Conservation (phyloP, 768 basidiomycete genomes). For the Xerocomus brunneocitrinus region DNA sequence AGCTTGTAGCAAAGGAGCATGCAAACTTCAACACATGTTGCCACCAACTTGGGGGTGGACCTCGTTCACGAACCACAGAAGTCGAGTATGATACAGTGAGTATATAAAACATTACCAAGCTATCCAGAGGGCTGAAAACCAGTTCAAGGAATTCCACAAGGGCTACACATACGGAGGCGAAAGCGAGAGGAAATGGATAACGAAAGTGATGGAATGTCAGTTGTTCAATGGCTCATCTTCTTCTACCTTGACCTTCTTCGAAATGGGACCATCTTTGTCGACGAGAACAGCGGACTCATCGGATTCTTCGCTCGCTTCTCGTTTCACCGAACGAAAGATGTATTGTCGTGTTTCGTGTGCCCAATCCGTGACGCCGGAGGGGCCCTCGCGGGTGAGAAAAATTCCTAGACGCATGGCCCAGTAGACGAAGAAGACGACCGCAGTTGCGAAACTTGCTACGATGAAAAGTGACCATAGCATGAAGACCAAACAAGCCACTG, state of each 20-base stretch:
- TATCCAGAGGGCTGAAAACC: neutral
- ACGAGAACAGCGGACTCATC: constrained; percentile 25
- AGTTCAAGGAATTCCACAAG: neutral
- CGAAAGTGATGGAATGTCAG: neutral
- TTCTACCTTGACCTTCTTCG: constrained; percentile 23
- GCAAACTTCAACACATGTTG: too few relatives aligned
- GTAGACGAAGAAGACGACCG: constrained; percentile 29
- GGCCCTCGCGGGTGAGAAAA: constrained; percentile 33
- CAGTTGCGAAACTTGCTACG: constrained; percentile 33
- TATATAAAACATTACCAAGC: neutral
- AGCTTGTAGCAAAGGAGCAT: too few relatives aligned
- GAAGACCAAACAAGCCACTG: constrained; percentile 34
- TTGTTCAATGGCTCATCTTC: constrained; percentile 2
- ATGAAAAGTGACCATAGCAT: constrained; percentile 31
- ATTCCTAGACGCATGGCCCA: constrained; percentile 31
- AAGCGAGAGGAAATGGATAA: neutral
- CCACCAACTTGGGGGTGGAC: too few relatives aligned
- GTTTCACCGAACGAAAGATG: constrained; percentile 13
- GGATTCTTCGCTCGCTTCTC: constrained; percentile 22
- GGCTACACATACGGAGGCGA: neutral
- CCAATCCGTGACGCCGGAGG: constrained; percentile 30
- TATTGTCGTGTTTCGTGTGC: constrained; percentile 23
- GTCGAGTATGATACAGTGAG: too few relatives aligned
- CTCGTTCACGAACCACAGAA: too few relatives aligned
- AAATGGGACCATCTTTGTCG: constrained; percentile 12